Base-by-base conservation (phyloP, 768 basidiomycete species). In the Mycena belliarum region DNA sequence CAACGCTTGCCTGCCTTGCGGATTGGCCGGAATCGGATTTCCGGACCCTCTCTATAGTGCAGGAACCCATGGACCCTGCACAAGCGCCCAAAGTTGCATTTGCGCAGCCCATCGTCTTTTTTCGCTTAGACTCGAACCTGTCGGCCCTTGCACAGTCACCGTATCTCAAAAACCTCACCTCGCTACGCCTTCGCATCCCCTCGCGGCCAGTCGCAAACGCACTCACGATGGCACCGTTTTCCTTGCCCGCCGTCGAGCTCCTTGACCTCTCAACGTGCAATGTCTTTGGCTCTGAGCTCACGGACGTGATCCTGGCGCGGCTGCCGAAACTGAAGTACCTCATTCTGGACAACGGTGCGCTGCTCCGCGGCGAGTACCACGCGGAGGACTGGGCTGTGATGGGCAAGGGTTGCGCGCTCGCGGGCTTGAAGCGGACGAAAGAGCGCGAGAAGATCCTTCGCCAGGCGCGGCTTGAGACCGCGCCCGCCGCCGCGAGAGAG, bases 61-160 rank as follows among this genome's bases (percentile, higher is more conserved):
- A 91, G 71, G 89, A 90, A 59, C 79, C 84, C 2, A 70, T 84
- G 4, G 76, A 80, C 37, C 66, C 75, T 1, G 70, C 73, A 26
- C 67, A 76, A 32, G 61, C 57, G 6, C 62, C 63, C n/a, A 65
- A 67, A 41, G 70, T 68, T 41, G 64, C 73, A 33, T 89, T 89
- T 59, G 95, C 94, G 1, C 95, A 96, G 66, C 95, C 95, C 1
- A 79, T 97, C 61, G 91, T 93, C 3, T 93, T 95, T 73, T 90
- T 90, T 69, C 81, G 80, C 40, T 75, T 96, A 53, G 82, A 87
- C 35, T 69, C 77, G 37, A 63, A 85, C 33, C 57, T 82, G 24
- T 66, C 77, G 4, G 57, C 64, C 10, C 71, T 95, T 49, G 57
- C 79, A 5, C 75, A 70, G 45, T 78, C 79, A 9, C 72, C 78